Percentiles rank a stretch among this genome's conserved stretches.
phyloP scores from a whole-genome alignment of 2,329 filamentous ascomycete species.

The Eutypa lata region DNA sequence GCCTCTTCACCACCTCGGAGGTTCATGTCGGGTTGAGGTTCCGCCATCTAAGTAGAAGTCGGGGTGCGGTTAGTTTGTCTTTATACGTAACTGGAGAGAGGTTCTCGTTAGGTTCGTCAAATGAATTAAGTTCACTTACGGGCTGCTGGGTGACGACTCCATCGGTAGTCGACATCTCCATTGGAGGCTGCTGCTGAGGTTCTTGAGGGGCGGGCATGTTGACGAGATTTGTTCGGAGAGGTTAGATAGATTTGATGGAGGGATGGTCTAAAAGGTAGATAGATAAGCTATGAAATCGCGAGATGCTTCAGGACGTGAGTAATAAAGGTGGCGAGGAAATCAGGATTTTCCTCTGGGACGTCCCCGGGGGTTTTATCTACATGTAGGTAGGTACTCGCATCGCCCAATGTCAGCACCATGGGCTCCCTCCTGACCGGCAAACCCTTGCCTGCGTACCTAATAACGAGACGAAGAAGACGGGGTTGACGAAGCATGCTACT shows the following conservation, averaged over 20 bases:
- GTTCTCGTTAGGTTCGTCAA: neutral
- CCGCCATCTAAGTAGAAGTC: constrained; percentile 25
- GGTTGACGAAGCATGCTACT: neutral
- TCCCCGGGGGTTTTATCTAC: too few species aligned
- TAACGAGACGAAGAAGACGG: neutral
- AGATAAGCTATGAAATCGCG: too few species aligned
- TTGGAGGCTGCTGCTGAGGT: constrained; percentile 41
- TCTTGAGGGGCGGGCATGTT: constrained; percentile 38
- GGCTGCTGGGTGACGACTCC: constrained; percentile 41
- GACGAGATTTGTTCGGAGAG: neutral
- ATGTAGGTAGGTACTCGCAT: too few species aligned
- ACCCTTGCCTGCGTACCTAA: neutral
- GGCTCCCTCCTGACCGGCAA: too few species aligned
- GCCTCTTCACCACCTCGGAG: constrained; percentile 44
- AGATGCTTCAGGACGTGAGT: neutral
- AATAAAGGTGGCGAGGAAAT: neutral
- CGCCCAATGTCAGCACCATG: too few species aligned
- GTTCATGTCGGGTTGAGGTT: constrained; percentile 41
- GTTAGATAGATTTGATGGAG: too few species aligned
- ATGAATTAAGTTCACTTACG: constrained; percentile 28
- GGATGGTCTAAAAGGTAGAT: neutral
- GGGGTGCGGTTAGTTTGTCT: constrained; percentile 1
- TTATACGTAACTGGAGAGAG: too few species aligned
- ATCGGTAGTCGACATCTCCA: constrained; percentile 33
- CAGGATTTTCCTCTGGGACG: too few species aligned